Evolutionary conservation across 345 rosid genomes (phyloP), one percentile per base, ranked within the genome.

Genomic region (Hirschfeldia incana): DNA sequence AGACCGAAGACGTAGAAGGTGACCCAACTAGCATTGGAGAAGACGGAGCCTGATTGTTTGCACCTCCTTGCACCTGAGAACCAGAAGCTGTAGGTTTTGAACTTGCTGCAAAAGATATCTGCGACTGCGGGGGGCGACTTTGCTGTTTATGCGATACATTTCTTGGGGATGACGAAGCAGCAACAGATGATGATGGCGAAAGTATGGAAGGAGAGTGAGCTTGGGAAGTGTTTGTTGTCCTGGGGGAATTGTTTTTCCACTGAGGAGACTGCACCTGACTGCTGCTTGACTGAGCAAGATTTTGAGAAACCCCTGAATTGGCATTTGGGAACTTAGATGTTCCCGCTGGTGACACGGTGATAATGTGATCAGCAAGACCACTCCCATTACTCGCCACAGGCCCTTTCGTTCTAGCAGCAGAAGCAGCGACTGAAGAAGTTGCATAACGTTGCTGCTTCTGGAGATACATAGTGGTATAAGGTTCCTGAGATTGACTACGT

Each of bases 371-470:
- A 8, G 89, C 10, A 72, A 83, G 88, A 69, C 82, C 89, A 86
- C 72, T 88, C 30, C 89, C 93, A 30, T 88, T 91, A 76, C 90
- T 88, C 5, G 86, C 53, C 29, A 78, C 87, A 0, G 90, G 85
- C 1, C 86, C 80, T 88, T 92, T 95, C 73, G 77, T 87, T 69
- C 92, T 85, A 27, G 86, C 83, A 78, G 94, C 85, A 65, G 90
- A 75, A 17, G 92, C 84, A 4, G 85, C 88, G 3, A 81, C 87
- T 27, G 91, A 87, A 82, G 91, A 87, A 82, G 68, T 83, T 63
- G 89, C 93, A 26, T 87, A 89, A 58, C 81, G 89, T 85, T 90
- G 92, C 36, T 88, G 92, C 80, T 88, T 87, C 83, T 89, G 97
- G 70, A 87, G 78, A 49, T 80, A 75, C 74, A 88, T 85, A 21